These are phyloP conservation scores for Tricholomella constricta DNA, from an alignment of 768 basidiomycete genomes.

Conservation along the genomic window DNA sequence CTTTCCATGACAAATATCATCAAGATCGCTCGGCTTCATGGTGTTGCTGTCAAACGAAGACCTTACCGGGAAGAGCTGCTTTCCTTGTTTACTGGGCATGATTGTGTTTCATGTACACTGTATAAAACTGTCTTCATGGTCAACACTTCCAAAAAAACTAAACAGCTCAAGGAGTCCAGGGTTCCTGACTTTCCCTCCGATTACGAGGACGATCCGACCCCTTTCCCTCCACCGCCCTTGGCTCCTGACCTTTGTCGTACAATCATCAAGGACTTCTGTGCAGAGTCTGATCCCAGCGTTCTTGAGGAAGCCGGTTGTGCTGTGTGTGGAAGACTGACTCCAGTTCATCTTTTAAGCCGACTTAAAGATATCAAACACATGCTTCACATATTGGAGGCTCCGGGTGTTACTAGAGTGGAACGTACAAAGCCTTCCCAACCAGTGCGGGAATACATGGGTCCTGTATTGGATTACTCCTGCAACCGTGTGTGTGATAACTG, in stretches of 20 bases:
- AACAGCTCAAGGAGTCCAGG: too few species aligned
- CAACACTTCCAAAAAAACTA: too few species aligned
- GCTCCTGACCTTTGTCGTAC: not conserved
- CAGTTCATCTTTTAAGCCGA: not conserved
- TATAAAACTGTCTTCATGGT: too few species aligned
- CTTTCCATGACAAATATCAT: not conserved
- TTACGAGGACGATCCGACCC: too few species aligned
- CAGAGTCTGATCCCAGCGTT: slow-evolving; percentile 4
- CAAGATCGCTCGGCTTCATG: too few species aligned
- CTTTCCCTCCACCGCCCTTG: slow-evolving; percentile 1
- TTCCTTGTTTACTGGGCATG: too few species aligned
- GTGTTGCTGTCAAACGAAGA: too few species aligned
- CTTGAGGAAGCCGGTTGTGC: slow-evolving; percentile 25
- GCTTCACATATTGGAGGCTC: not conserved
- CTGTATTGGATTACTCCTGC: slow-evolving; percentile 22
- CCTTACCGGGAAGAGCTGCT: too few species aligned
- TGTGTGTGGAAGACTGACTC: slow-evolving; percentile 21
- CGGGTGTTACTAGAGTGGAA: not conserved
- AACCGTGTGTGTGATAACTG: slow-evolving; percentile 34
- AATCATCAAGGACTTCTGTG: slow-evolving; percentile 3
- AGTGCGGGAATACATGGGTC: slow-evolving; percentile 3
- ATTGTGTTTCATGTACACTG: too few species aligned
- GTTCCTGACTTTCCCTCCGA: too few species aligned
- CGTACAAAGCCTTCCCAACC: not conserved
- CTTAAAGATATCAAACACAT: slow-evolving; percentile 3